Conservation (phyloP, 257 asterid species). For the Solanum appendiculatum region DNA sequence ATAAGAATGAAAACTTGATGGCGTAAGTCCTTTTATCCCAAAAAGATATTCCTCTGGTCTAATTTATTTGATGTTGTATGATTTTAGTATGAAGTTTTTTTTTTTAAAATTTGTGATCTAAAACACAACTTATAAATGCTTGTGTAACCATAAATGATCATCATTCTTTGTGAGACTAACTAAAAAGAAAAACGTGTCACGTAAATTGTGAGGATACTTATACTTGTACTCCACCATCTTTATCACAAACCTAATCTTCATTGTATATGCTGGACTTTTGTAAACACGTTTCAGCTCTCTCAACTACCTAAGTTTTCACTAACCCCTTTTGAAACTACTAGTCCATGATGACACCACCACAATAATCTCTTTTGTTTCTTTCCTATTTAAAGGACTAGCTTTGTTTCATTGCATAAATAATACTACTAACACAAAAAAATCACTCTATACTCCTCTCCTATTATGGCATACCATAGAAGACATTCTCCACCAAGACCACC, state of each 20-base stretch:
- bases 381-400: background rate
- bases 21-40: background rate
- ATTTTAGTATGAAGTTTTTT: no score
- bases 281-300: background rate
- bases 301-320: background rate
- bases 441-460: background rate
- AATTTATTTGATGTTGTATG: no score
- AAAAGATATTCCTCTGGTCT: background rate
- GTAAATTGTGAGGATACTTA: background rate
- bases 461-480: background rate
- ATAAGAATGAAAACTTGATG: background rate
- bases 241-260: background rate
- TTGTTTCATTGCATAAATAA: background rate
- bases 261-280: background rate
- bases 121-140: no score
- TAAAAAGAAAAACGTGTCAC: no score
- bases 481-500: background rate
- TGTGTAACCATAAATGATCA: no score
- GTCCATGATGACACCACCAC: background rate
- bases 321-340: background rate
- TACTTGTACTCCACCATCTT: background rate
- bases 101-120: no score
- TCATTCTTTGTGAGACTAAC: no score
- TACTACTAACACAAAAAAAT: no score
- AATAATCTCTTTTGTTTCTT: background rate